phyloP scores from a whole-genome alignment of 2,329 filamentous ascomycete genomes.

The Cladophialophora immunda region DNA sequence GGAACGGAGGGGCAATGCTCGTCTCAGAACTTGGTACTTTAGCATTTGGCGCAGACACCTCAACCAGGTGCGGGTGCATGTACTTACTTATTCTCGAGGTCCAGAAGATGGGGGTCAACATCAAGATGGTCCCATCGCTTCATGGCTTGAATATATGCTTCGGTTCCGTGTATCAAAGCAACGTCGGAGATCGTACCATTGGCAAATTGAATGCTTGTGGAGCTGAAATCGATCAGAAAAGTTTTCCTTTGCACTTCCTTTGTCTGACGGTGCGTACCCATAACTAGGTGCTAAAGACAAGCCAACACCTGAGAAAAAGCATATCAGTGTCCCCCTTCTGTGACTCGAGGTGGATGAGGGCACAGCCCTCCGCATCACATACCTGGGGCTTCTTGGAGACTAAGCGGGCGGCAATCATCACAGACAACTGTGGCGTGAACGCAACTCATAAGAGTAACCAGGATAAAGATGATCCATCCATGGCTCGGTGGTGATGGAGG shows the following conservation, averaged over 20 bases:
- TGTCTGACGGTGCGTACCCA: slow-evolving; percentile 10
- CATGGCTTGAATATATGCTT: slow-evolving; percentile 21
- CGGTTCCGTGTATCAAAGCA: slow-evolving; percentile 15
- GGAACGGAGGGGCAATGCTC: slow-evolving; percentile 10
- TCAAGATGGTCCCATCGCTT: slow-evolving; percentile 19
- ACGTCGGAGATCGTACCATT: slow-evolving; percentile 23
- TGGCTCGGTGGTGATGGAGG: slow-evolving; percentile 5
- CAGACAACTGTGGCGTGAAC: slow-evolving; percentile 24
- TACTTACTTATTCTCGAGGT: background rate
- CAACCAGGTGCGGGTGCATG: slow-evolving; percentile 8
- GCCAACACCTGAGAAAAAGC: slow-evolving; percentile 23
- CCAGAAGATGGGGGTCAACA: background rate
- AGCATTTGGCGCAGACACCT: slow-evolving; percentile 18
- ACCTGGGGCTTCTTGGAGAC: slow-evolving; percentile 25
- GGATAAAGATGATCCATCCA: slow-evolving; percentile 12
- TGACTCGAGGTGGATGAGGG: slow-evolving; percentile 5
- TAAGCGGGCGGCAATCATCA: slow-evolving; percentile 19
- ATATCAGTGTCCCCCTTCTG: background rate
- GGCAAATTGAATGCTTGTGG: slow-evolving; percentile 23
- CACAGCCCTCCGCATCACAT: slow-evolving; percentile 15
- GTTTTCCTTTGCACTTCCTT: slow-evolving; percentile 10
- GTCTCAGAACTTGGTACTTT: slow-evolving; percentile 17
- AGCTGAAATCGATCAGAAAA: slow-evolving; percentile 15
- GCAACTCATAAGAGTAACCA: background rate
- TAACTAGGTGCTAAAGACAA: slow-evolving; percentile 21